phyloP scores from a whole-genome alignment of 2,329 filamentous ascomycete genomes.

The Graphilbum sp. region DNA sequence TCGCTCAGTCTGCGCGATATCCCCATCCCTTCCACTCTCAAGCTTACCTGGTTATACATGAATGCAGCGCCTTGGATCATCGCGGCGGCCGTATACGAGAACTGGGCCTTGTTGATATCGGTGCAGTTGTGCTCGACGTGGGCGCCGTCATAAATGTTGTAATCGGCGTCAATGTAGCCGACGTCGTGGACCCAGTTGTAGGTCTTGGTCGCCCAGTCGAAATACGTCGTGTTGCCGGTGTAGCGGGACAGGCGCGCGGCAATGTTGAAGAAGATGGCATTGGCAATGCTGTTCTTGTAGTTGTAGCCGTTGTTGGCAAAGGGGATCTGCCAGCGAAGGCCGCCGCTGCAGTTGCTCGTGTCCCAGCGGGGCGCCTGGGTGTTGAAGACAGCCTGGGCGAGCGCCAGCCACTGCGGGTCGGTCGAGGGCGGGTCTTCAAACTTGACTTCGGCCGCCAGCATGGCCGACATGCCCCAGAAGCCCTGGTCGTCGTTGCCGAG shows the following conservation, averaged over 20 bases:
- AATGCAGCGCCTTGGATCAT: slow-evolving; percentile 47
- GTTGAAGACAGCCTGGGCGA: slow-evolving; percentile 57
- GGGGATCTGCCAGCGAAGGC: slow-evolving; percentile 65
- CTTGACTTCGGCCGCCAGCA: slow-evolving; percentile 49
- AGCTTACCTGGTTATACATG: slow-evolving; percentile 50
- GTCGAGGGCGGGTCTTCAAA: slow-evolving; percentile 41
- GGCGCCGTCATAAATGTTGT: slow-evolving; percentile 47
- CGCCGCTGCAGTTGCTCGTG: slow-evolving; percentile 46
- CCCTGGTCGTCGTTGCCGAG: slow-evolving; percentile 53
- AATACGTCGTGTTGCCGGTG: slow-evolving; percentile 49
- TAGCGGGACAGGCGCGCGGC: slow-evolving; percentile 56
- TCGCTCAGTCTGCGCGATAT: neutral
- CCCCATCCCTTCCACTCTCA: slow-evolving; percentile 6
- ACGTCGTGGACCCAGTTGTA: slow-evolving; percentile 44
- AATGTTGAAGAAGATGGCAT: slow-evolving; percentile 47
- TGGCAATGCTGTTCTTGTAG: slow-evolving; percentile 53
- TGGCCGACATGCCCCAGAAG: slow-evolving; percentile 54
- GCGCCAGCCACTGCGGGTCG: slow-evolving; percentile 43
- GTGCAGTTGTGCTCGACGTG: slow-evolving; percentile 42
- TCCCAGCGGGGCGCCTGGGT: slow-evolving; percentile 47
- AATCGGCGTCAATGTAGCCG: slow-evolving; percentile 40
- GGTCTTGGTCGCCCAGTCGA: slow-evolving; percentile 40
- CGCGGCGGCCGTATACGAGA: slow-evolving; percentile 50
- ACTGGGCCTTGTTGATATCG: slow-evolving; percentile 43
- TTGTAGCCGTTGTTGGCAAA: slow-evolving; percentile 57